Conservation (phyloP, 1,284 basidiomycete species). For the Trichosporon inkin region DNA sequence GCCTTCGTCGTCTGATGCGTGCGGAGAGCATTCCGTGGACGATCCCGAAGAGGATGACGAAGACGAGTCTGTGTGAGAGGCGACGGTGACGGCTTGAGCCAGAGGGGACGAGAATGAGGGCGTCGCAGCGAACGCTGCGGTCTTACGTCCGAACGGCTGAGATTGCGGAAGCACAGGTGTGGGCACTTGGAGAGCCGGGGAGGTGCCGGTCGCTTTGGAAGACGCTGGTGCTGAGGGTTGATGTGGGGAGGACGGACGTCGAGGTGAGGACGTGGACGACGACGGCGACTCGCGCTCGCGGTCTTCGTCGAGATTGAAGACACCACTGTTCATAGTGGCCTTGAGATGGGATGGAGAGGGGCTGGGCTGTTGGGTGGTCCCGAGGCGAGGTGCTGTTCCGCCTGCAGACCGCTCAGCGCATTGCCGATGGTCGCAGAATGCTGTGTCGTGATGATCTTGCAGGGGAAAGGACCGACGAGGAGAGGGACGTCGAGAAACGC, state of each 20-base stretch:
- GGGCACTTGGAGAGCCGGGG: conserved; percentile 23
- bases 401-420: conserved; percentile 1
- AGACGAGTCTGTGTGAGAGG: conserved; percentile 39
- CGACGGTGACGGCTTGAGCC: conserved; percentile 44
- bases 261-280: conserved; percentile 14
- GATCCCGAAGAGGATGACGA: conserved; percentile 29
- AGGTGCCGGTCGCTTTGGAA: conserved; percentile 7
- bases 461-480: too few relatives aligned
- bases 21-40: conserved; percentile 27
- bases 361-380: too few relatives aligned
- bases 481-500: too few relatives aligned
- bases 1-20: conserved; percentile 31
- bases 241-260: conserved; percentile 1
- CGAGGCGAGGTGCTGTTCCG: not conserved
- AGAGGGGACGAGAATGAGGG: conserved; percentile 49
- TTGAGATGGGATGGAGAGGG: too few relatives aligned
- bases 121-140: conserved; percentile 42
- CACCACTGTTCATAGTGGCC: conserved; percentile 20
- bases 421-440: not conserved
- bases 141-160: conserved; percentile 35
- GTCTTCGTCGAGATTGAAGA: conserved; percentile 46
- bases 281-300: conserved; percentile 29
- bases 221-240: not conserved
- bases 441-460: too few relatives aligned
- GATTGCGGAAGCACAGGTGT: conserved; percentile 26